Base-by-base conservation (phyloP, 306 rosid species). In the Trifolium repens region DNA sequence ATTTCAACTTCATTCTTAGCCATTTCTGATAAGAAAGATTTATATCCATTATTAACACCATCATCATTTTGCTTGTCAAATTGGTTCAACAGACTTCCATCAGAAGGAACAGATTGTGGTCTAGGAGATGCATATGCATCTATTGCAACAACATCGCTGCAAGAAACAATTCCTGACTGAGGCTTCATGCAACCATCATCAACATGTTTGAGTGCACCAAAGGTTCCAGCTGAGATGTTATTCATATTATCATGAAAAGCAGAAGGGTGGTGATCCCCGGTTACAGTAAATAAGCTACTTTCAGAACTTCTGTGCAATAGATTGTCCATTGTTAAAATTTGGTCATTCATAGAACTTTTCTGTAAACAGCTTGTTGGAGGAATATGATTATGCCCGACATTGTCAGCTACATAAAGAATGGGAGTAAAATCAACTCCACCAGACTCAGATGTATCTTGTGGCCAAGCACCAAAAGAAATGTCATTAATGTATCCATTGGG, bases 1-100 rank as follows among this genome's bases (percentile, higher is more conserved):
- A 72, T 69, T 67, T 75, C 84, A 78, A 78, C 81, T 77, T 83
- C 85, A 49, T 78, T 69, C 63, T 73, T 35, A 54, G 83, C 59
- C 13, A 58, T 82, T 69, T 81, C 77, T 47, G 81, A 65, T 79
- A 76, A 79, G 84, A 83, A 74, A 15, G 80, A 62, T 10, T 32
- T 61, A 55, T 85, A 79, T 72, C 59, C 85, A 32, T 71, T 78
- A 68, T 71, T 71, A 59, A 75, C 79, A 69, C 40, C 59, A 59
- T 78, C 76, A 66, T 71, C 67, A 55, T 60, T 58, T 52, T 55
- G 81, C 80, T 67, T 75, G 55, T 75, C 78, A 77, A 80, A 77
- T 63, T 30, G 57, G 72, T 61, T 73, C 62, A 58, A 79, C 35
- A 77, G 26, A 77, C 52, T 46, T 69, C 78, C 47, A 37, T 60